These are phyloP conservation scores for Metschnikowia lochheadii DNA, from an alignment of 805 yeast species.

Conservation along the genomic window DNA sequence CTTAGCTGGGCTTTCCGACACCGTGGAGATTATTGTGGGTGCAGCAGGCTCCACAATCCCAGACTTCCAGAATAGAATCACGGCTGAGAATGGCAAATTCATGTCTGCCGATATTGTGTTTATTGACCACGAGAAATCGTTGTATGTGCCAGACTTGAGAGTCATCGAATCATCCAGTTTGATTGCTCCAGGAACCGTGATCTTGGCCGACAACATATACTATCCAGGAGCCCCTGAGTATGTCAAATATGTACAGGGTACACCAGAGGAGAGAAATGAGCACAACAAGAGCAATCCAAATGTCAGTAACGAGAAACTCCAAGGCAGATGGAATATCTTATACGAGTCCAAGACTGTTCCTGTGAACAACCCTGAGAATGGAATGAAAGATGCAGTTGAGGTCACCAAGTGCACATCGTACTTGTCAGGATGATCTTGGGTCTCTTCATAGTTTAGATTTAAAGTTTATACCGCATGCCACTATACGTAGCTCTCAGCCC, in stretches of 20 bases:
- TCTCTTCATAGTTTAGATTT: too few relatives aligned
- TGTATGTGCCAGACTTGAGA: constrained; percentile 40
- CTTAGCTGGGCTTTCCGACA: constrained; percentile 30
- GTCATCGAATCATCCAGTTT: constrained; percentile 38
- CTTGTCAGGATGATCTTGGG: constrained; percentile 14
- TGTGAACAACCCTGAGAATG: constrained; percentile 12
- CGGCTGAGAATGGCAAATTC: constrained; percentile 8
- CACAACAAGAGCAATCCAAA: constrained; percentile 25
- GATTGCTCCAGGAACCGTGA: constrained; percentile 35
- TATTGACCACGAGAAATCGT: constrained; percentile 38
- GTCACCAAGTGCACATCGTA: constrained; percentile 29
- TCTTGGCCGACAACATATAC: constrained; percentile 37
- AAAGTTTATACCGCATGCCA: neutral
- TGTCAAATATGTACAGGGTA: constrained; percentile 31
- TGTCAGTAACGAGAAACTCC: constrained; percentile 23
- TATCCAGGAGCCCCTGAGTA: constrained; percentile 39
- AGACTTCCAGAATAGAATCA: constrained; percentile 19
- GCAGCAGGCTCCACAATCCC: constrained; percentile 27
- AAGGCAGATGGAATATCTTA: constrained; percentile 40
- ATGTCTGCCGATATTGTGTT: constrained; percentile 33
- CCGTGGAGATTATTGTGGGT: constrained; percentile 32
- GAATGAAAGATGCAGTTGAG: constrained; percentile 27
- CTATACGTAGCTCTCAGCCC: neutral
- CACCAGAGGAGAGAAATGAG: constrained; percentile 36
- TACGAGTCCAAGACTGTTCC: constrained; percentile 32